A percentile compares a stretch with the other conserved stretches of the same genome.
Evolutionary conservation across 2,329 filamentous ascomycete species (phyloP).

Genomic region (Lachnellula arida): DNA sequence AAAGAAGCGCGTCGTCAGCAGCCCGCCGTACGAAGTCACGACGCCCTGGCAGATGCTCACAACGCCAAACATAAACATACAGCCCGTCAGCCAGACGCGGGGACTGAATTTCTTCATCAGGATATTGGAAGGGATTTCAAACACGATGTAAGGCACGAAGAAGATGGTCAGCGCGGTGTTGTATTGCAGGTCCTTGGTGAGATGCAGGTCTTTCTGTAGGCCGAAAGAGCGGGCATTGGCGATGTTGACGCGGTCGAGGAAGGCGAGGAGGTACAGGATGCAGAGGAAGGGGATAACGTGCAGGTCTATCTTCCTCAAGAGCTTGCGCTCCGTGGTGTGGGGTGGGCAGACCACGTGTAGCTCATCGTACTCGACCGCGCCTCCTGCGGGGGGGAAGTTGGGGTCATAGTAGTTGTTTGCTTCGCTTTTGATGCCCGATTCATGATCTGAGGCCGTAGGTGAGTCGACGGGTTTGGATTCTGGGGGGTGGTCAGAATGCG

Average conservation of each 20-base stretch:
- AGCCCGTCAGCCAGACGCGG: slow-evolving; percentile 68
- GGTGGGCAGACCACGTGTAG: slow-evolving; percentile 28
- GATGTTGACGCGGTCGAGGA: slow-evolving; percentile 72
- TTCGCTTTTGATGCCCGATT: slow-evolving; percentile 20
- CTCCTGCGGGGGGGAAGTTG: slow-evolving; percentile 11
- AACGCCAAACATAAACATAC: slow-evolving; percentile 66
- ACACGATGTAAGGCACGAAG: slow-evolving; percentile 71
- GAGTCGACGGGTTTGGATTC: slow-evolving; percentile 10
- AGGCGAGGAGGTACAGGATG: slow-evolving; percentile 66
- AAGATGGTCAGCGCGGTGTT: slow-evolving; percentile 77
- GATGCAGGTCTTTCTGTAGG: slow-evolving; percentile 56
- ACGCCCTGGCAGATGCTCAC: slow-evolving; percentile 32
- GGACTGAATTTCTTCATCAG: slow-evolving; percentile 64
- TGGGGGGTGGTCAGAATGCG: slow-evolving; percentile 2
- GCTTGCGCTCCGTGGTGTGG: slow-evolving; percentile 48
- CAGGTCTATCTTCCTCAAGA: slow-evolving; percentile 67
- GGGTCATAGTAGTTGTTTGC: slow-evolving; percentile 24
- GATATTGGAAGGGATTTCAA: slow-evolving; percentile 70
- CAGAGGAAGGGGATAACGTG: slow-evolving; percentile 69
- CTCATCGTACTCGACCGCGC: slow-evolving; percentile 21
- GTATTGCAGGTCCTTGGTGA: slow-evolving; percentile 54
- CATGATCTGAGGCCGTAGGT: slow-evolving; percentile 19
- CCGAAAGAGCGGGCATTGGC: slow-evolving; percentile 69
- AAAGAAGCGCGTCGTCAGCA: slow-evolving; percentile 80
- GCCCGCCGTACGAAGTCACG: slow-evolving; percentile 64